phyloP scores from a whole-genome alignment of 495 filamentous ascomycete genomes.

The Penicillium coffeae region DNA sequence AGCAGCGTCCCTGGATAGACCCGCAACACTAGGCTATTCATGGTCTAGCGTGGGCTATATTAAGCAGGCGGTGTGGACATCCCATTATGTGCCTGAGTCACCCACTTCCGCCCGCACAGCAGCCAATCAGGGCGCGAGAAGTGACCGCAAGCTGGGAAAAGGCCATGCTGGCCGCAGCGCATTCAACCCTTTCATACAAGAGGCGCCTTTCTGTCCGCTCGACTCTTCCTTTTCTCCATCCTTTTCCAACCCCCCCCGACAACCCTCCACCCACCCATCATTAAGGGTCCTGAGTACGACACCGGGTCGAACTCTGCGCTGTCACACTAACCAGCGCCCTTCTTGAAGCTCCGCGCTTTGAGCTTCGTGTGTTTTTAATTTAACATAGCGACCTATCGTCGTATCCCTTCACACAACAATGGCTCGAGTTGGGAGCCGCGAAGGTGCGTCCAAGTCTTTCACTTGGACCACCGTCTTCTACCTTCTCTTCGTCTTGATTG shows the following conservation, averaged over 20 bases:
- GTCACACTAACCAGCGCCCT: slow-evolving; percentile 5
- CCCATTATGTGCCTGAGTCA: slow-evolving; percentile 22
- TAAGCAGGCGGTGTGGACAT: slow-evolving; percentile 26
- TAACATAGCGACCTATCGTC: too few relatives aligned
- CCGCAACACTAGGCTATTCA: slow-evolving; percentile 6
- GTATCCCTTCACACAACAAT: slow-evolving; percentile 30
- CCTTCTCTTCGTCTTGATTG: slow-evolving; percentile 76
- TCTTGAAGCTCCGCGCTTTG: slow-evolving; percentile 12
- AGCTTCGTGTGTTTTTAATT: slow-evolving; percentile 4
- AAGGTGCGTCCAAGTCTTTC: slow-evolving; percentile 48
- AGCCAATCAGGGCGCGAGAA: slow-evolving; percentile 40
- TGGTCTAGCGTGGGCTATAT: slow-evolving; percentile 8
- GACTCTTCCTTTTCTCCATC: slow-evolving; percentile 17
- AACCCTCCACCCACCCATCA: slow-evolving; percentile 1
- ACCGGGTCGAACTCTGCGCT: slow-evolving; percentile 19
- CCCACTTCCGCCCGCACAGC: neutral
- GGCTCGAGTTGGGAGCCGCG: slow-evolving; percentile 43
- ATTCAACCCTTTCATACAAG: slow-evolving; percentile 25
- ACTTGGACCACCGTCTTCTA: slow-evolving; percentile 75
- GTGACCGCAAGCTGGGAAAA: slow-evolving; percentile 45
- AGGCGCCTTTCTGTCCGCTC: slow-evolving; percentile 13
- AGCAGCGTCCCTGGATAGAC: slow-evolving; percentile 3
- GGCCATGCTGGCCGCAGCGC: slow-evolving; percentile 46
- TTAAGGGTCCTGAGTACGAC: slow-evolving; percentile 18
- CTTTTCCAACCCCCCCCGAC: slow-evolving; percentile 17